Evolutionary conservation across 371 early-diverging fungal species (phyloP), one percentile per base, ranked within the genome.

Genomic region (Lichtheimia hyalospora): DNA sequence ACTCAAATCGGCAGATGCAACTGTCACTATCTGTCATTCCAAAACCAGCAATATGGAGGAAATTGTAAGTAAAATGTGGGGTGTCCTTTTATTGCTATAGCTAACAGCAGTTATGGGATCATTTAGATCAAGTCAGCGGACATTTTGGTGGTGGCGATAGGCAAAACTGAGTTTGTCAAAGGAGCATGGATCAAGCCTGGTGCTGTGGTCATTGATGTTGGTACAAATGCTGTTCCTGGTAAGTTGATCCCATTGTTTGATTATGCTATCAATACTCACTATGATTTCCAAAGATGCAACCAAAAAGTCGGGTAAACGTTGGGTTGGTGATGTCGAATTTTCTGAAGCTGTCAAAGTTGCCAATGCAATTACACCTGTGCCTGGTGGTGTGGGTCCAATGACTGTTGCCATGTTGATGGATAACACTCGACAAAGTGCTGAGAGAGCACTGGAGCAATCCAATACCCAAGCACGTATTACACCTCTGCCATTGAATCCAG

Each of bases 351-450:
- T 61, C 20, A 40, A 81, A 41, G 85, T 89, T 5, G 95, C 94
- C 0, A 77, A 87, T 8, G 81, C 81, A 44, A 92, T 95, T 67
- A 95, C 96, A 0, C 95, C 97, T 3, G 97, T 97, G 20, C 97
- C 97, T 23, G 97, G 97, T 14, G 97, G 96, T 57, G 96, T 96
- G 13, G 97, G 96, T 0, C 97, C 97, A 6, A 95, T 97, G 96
- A 96, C 97, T 5, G 96, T 97, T 12, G 94, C 93, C 49, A 95
- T 97, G 95, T 77, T 97, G 23, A 75, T 97, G 78, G 75, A 88
- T 48, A 97, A 97, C 78, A 91, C 91, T 0, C 73, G 90, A 0
- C 60, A 81, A 39, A 85, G 89, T 46, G 93, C 93, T 27, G 82
- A 87, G 65, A 82, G 68, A 15, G 56, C 57, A 56, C 52, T 67